phyloP scores from a whole-genome alignment of 1,139 yeast species.

The Yueomyces sp. region DNA sequence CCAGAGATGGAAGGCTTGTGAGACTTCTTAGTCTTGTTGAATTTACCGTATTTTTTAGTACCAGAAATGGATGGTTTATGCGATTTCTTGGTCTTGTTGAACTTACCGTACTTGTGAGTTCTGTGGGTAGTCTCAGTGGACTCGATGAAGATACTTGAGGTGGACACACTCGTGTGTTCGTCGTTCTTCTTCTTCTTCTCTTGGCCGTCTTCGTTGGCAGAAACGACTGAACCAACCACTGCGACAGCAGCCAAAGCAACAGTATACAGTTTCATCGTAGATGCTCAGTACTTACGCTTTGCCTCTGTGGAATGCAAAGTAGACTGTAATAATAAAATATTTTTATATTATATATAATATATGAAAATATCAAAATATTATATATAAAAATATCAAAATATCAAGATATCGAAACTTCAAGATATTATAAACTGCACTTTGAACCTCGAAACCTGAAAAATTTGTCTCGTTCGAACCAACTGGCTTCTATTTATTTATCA shows the following conservation, averaged over 20 bases:
- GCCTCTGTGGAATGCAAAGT: too few relatives aligned
- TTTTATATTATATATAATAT: too few relatives aligned
- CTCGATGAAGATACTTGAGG: constrained; percentile 9
- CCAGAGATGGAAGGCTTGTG: constrained; percentile 25
- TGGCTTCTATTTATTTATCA: too few relatives aligned
- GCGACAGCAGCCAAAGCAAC: constrained; percentile 24
- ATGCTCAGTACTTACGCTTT: too few relatives aligned
- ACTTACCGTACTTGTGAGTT: constrained; percentile 38
- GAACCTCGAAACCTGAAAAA: too few relatives aligned
- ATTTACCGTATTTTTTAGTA: constrained; percentile 38
- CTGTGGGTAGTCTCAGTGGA: constrained; percentile 25
- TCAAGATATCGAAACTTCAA: too few relatives aligned
- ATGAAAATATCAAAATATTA: too few relatives aligned
- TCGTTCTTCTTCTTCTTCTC: not conserved
- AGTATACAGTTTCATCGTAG: constrained; percentile 27
- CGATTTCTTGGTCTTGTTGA: constrained; percentile 32
- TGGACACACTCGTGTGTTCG: constrained; percentile 11
- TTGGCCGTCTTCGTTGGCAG: constrained; percentile 10
- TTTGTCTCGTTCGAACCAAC: too few relatives aligned
- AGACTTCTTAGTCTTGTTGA: constrained; percentile 35
- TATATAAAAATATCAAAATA: too few relatives aligned
- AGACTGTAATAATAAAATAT: too few relatives aligned
- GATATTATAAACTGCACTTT: too few relatives aligned
- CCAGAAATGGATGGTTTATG: constrained; percentile 24
- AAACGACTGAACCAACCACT: constrained; percentile 19